Percentiles rank a stretch among this genome's conserved stretches.
Evolutionary conservation across 75 land plant genomes (phyloP).

Genomic region (Larix kaempferi): DNA sequence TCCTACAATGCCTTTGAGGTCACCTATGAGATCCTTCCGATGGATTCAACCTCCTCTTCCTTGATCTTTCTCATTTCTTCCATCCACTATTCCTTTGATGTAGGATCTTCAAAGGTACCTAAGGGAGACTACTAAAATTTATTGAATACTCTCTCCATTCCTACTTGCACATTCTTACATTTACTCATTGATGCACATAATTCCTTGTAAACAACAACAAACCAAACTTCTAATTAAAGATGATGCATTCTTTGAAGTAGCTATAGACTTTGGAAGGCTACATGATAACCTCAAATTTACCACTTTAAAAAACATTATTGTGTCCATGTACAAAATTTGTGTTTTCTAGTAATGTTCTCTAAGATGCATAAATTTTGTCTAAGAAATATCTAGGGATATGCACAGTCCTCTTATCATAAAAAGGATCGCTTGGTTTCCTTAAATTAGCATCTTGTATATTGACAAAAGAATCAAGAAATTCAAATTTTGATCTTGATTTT

Average conservation of each 20-base stretch:
- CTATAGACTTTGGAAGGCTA: neutral
- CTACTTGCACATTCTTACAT: no score
- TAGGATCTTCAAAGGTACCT: no score
- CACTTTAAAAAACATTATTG: slow-evolving; percentile 95
- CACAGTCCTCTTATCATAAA: slow-evolving; percentile 81
- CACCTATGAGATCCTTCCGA: no score
- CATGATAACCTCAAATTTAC: slow-evolving; percentile 26
- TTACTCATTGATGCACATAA: no score
- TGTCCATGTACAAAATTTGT: slow-evolving; percentile 91
- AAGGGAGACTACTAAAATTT: no score
- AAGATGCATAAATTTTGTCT: slow-evolving; percentile 86
- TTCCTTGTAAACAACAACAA: neutral
- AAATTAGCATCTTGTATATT: slow-evolving; percentile 71
- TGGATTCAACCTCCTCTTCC: no score
- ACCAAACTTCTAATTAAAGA: neutral
- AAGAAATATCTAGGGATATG: slow-evolving; percentile 76
- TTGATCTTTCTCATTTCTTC: no score
- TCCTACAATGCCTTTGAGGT: no score
- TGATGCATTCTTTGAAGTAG: neutral
- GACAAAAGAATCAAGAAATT: slow-evolving; percentile 70
- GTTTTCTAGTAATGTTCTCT: slow-evolving; percentile 87
- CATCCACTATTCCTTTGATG: no score
- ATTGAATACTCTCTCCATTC: no score
- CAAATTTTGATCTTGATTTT: slow-evolving; percentile 61
- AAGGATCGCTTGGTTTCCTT: slow-evolving; percentile 66